Evolutionary conservation across 352 stramenopile species (phyloP).

Genomic region (Phytophthora tentaculata): DNA sequence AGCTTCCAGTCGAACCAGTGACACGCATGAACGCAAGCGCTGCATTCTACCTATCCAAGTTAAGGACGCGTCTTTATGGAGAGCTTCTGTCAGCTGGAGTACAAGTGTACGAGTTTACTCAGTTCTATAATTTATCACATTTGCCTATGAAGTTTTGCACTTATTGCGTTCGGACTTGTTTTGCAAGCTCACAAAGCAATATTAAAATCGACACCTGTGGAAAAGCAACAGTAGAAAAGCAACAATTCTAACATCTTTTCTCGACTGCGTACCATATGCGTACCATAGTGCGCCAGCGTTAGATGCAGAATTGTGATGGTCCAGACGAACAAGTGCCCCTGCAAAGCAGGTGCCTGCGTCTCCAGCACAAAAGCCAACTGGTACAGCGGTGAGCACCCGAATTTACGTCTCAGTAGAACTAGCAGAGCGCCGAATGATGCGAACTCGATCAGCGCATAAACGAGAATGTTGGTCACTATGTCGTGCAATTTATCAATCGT

Average conservation of each 20-base stretch:
- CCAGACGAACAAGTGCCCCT: slow-evolving; percentile 23
- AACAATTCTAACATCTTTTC: too few species aligned
- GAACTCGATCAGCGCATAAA: slow-evolving; percentile 22
- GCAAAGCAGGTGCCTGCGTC: slow-evolving; percentile 22
- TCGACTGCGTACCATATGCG: too few species aligned
- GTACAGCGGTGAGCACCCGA: slow-evolving; percentile 30
- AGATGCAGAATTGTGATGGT: slow-evolving; percentile 28
- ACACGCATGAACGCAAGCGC: slow-evolving; percentile 15
- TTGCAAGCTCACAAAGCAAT: background rate
- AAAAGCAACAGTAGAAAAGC: too few species aligned
- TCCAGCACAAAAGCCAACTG: slow-evolving; percentile 47
- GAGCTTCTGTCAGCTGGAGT: background rate
- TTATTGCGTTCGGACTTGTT: background rate
- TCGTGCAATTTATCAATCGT: background rate
- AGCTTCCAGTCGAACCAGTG: too few species aligned
- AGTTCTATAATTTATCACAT: slow-evolving; percentile 9
- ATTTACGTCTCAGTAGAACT: slow-evolving; percentile 11
- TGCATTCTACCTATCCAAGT: slow-evolving; percentile 6
- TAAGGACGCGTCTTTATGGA: background rate
- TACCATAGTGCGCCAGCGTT: slow-evolving; percentile 30
- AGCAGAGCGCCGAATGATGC: slow-evolving; percentile 10
- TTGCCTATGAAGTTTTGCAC: too few species aligned
- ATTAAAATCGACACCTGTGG: background rate
- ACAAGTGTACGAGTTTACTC: background rate
- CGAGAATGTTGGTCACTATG: slow-evolving; percentile 3